A percentile compares a stretch with the other conserved stretches of the same genome.
Conservation (phyloP, 345 rosid genomes). For the Rhizophora apiculata region DNA sequence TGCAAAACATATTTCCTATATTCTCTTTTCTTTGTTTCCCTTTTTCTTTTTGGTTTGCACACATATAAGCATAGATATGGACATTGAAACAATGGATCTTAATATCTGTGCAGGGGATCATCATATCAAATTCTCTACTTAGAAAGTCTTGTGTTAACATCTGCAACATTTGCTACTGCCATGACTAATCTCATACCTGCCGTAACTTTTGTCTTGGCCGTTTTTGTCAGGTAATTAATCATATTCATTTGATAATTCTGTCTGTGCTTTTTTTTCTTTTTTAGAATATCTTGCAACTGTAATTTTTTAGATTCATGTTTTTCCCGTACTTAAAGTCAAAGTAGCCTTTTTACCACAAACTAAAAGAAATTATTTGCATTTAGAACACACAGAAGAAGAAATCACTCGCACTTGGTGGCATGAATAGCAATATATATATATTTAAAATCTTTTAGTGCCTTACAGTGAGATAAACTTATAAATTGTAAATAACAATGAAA, state of each 20-base stretch:
- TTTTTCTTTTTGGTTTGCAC: too few relatives aligned
- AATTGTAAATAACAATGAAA: too few relatives aligned
- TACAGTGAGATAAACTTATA: too few relatives aligned
- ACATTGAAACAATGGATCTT: too few relatives aligned
- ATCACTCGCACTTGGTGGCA: too few relatives aligned
- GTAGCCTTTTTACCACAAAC: not conserved
- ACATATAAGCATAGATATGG: too few relatives aligned
- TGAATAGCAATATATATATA: too few relatives aligned
- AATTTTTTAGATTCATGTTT: not conserved
- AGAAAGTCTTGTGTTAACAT: constrained; percentile 19
- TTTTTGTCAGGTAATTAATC: constrained; percentile 17
- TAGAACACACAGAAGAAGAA: too few relatives aligned
- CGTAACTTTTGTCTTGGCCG: constrained; percentile 25
- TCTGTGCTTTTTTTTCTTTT: not conserved
- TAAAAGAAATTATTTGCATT: too few relatives aligned
- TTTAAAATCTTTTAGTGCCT: too few relatives aligned
- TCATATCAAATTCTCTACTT: constrained; percentile 9
- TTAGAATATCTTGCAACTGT: not conserved
- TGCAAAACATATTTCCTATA: too few relatives aligned
- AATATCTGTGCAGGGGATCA: constrained; percentile 11
- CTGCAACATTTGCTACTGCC: constrained; percentile 29
- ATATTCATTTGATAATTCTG: not conserved
- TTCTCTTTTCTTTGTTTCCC: too few relatives aligned
- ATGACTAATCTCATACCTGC: constrained; percentile 22
- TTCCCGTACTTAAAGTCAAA: not conserved